Base-by-base conservation (phyloP, 75 land plant genomes). In the Chamaecyparis obtusa region DNA sequence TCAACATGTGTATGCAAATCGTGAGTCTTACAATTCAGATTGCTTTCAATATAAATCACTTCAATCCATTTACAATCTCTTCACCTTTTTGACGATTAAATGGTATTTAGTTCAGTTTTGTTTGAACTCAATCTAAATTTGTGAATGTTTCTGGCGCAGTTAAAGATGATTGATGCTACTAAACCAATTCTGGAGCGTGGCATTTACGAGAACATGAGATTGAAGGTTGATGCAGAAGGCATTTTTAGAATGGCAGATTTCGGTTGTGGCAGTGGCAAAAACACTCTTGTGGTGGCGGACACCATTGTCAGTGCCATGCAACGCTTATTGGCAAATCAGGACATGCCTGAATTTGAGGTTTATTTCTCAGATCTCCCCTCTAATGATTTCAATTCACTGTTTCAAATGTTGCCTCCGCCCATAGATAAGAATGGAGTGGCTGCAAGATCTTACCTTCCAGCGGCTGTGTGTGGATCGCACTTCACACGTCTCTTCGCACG, bases 321-420 rank as follows among this genome's bases (percentile, higher is more conserved):
- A 4, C 17, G 27, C 8, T 19, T 4, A 15, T 9, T 16, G 14
- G 51, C 15, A 11, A 17, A n/a, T n/a, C n/a, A n/a, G n/a, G n/a
- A n/a, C n/a, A n/a, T n/a, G n/a, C n/a, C n/a, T n/a, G 94, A 92
- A 32, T 87, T 93, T 64, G 90, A 91, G 75, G 87, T 87, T 2
- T 91, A 83, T 83, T 92, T 92, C 88, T 84, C 48, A 0, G 48
- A 44, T 7, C 48, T 44, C 6, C 48, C 48, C 5, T 44, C 48
- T 44, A 44, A 44, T 44, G 5, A 44, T 44, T 44, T 44, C 5
- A 44, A 4, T 44, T 44, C 48, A 44, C 48, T 44, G 48, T 44
- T 44, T 44, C 9, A 8, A 44, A 44, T 44, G 48, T 44, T 44
- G 48, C 5, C 48, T 44, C 48, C 5, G 9, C 48, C 48, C 48